Evolutionary conservation across 495 filamentous ascomycete genomes (phyloP), one percentile per base, ranked within the genome.

Genomic region (Aspergillus biplanus): DNA sequence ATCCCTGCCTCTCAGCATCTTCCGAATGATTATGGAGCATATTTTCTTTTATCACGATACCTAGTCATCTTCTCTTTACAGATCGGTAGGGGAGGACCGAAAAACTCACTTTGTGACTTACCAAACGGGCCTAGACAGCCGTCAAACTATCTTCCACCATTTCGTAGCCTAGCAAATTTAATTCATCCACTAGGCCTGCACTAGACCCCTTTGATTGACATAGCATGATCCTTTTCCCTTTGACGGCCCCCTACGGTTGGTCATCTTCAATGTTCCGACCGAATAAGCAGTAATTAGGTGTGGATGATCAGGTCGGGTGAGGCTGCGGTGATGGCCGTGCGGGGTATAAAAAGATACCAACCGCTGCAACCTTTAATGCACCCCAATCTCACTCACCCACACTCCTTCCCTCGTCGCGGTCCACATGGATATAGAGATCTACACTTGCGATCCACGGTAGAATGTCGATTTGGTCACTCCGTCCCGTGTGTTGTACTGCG

Each of bases 271-370:
- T 18, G 18, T n/a, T 5, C 31, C 33, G 32, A 37, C 13, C 32
- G 46, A 42, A 52, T 18, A 44, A 57, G 53, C 53, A 58, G 53
- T 57, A 50, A 4, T 52, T 37, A 55, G 46, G 33, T 42, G 47
- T 44, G 34, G 37, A 18, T 57, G 62, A 68, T 59, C 58, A 42
- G 49, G 66, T 65, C 66, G 54, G 59, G 48, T 68, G 66, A 62
- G 59, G 15, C 55, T 47, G 35, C 35, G 47, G 6, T 8, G 31
- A 52, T 16, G 16, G 27, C 46, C 32, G 31, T 37, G 55, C 63
- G 52, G 52, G 58, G 52, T 11, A 16, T 35, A 31, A 16, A 64
- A 54, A 21, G 37, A 35, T 27, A 59, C 57, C 34, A 37, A 13
- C 52, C 48, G 59, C 18, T 64, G 62, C 59, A 59, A 64, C 54